A percentile compares a stretch with the other conserved stretches of the same genome.
These are phyloP conservation scores for Biscogniauxia sp. DNA, from an alignment of 2,329 filamentous ascomycete species.

Conservation along the genomic window DNA sequence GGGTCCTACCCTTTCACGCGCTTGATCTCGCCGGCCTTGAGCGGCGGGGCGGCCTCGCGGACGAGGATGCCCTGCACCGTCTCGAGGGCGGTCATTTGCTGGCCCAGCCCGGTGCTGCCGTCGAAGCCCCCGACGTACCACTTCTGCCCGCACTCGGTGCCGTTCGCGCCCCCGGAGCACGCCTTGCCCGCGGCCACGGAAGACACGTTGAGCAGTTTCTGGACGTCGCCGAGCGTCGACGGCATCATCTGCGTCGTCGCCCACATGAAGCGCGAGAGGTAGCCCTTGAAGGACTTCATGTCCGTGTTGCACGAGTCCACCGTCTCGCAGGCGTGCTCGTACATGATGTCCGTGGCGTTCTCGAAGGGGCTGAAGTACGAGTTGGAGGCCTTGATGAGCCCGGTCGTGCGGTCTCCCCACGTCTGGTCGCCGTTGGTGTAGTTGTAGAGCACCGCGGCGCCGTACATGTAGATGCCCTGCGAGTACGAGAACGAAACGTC, in stretches of 20 bases:
- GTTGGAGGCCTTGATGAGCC: constrained; percentile 49
- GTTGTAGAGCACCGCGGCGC: constrained; percentile 63
- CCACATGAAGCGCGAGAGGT: constrained; percentile 64
- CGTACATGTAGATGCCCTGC: constrained; percentile 63
- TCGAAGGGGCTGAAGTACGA: constrained; percentile 50
- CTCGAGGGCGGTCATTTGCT: constrained; percentile 65
- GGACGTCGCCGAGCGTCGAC: constrained; percentile 47
- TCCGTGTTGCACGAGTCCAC: constrained; percentile 57
- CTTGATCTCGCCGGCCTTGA: constrained; percentile 48
- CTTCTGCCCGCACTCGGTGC: constrained; percentile 57
- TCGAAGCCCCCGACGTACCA: constrained; percentile 62
- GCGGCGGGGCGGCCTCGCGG: constrained; percentile 41
- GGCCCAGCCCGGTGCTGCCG: constrained; percentile 53
- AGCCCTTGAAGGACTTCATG: constrained; percentile 67
- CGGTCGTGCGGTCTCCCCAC: constrained; percentile 54
- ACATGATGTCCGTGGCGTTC: constrained; percentile 60
- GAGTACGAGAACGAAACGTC: constrained; percentile 63
- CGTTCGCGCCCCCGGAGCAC: constrained; percentile 55
- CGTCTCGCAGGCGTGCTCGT: constrained; percentile 64
- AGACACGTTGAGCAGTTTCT: constrained; percentile 47
- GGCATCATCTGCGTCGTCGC: constrained; percentile 56
- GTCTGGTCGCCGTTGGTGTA: constrained; percentile 47
- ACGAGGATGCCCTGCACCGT: constrained; percentile 59
- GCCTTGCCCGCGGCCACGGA: constrained; percentile 54
- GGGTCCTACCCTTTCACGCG: constrained; percentile 31